These are phyloP conservation scores for Colletotrichum ledebouriae DNA, from an alignment of 2,329 filamentous ascomycete species.

Conservation along the genomic window DNA sequence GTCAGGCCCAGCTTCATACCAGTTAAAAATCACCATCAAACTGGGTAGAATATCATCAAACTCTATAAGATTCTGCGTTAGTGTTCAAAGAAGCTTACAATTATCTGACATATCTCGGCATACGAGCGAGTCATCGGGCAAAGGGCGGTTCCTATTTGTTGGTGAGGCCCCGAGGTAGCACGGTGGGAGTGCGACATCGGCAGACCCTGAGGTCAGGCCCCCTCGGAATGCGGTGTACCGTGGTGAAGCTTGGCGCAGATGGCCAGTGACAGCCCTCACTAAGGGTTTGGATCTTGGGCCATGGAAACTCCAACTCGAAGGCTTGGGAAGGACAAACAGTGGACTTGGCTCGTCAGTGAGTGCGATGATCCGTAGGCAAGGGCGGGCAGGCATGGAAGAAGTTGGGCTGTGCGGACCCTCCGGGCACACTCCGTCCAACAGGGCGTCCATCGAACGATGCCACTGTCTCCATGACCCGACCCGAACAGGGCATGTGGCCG, in stretches of 20 bases:
- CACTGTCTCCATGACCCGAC: slow-evolving; percentile 23
- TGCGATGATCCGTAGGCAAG: slow-evolving; percentile 16
- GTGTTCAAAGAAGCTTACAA: not conserved
- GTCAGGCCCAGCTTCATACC: not conserved
- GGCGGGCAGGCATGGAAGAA: slow-evolving; percentile 21
- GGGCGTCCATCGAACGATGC: slow-evolving; percentile 36
- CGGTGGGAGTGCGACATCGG: slow-evolving; percentile 34
- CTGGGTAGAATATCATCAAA: no score
- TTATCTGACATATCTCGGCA: not conserved
- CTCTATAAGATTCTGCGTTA: not conserved
- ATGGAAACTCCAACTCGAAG: slow-evolving; percentile 15
- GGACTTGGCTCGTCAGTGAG: slow-evolving; percentile 21
- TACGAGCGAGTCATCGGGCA: slow-evolving; percentile 39
- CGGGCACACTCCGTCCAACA: not conserved
- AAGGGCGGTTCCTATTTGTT: slow-evolving; percentile 22
- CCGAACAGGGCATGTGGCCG: not conserved
- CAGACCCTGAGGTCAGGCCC: slow-evolving; percentile 14
- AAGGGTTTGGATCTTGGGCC: slow-evolving; percentile 34
- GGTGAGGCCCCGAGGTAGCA: slow-evolving; percentile 4
- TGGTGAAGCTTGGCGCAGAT: no score
- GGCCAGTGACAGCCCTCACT: no score
- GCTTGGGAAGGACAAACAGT: not conserved
- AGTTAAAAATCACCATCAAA: not conserved
- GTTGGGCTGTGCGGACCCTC: slow-evolving; percentile 26
- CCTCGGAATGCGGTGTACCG: no score